phyloP scores from a whole-genome alignment of 139 green algal species.

The Picochlorum costavermella region DNA sequence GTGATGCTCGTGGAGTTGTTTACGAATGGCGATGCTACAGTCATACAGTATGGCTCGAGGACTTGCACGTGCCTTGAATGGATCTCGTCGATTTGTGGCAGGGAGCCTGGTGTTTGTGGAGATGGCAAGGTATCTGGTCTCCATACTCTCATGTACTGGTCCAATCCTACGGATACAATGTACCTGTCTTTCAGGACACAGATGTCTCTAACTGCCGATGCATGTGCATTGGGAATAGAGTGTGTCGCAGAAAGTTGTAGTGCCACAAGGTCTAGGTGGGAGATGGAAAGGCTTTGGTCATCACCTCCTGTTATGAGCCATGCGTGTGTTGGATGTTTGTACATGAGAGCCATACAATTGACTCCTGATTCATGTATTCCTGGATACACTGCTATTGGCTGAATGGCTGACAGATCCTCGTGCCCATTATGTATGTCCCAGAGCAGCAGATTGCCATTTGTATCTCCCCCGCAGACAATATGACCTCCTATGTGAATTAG shows the following conservation, averaged over 20 bases:
- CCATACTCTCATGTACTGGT: conserved; percentile 36
- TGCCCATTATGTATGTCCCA: background rate
- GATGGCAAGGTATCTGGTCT: background rate
- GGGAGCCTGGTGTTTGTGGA: background rate
- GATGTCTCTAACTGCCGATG: conserved; percentile 25
- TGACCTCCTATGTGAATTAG: background rate
- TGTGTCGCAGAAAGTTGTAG: too few species aligned
- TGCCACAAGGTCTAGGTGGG: background rate
- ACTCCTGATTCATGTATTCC: conserved; percentile 35
- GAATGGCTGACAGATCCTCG: background rate
- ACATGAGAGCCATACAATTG: conserved; percentile 20
- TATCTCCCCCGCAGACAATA: background rate
- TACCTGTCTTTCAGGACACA: conserved; percentile 11
- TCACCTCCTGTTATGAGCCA: conserved; percentile 33
- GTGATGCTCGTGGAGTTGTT: conserved; percentile 1
- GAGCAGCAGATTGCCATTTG: background rate
- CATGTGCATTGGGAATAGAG: conserved; percentile 19
- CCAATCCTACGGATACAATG: conserved; percentile 25
- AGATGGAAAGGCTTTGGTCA: conserved; percentile 22
- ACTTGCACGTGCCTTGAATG: background rate
- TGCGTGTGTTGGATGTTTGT: too few species aligned
- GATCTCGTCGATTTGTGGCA: background rate
- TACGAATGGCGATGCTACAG: background rate
- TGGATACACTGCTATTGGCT: background rate
- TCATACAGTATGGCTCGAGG: conserved; percentile 3